Evolutionary conservation across 768 basidiomycete genomes (phyloP).

Genomic region (Boletus sp.): DNA sequence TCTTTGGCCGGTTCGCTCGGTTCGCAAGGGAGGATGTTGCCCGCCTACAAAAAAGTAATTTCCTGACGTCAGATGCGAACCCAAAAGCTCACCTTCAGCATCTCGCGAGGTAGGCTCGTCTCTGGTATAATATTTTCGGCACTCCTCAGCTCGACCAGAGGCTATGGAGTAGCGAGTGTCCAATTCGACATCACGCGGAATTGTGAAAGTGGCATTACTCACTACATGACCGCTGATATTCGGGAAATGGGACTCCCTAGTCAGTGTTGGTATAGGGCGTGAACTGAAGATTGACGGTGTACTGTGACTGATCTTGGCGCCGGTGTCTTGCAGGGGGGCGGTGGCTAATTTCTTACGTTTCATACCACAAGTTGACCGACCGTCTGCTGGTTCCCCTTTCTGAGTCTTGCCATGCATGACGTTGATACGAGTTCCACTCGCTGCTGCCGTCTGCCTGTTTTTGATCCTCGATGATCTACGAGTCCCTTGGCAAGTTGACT

Average conservation of each 20-base stretch:
- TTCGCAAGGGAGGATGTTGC: not conserved
- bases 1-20: slow-evolving; percentile 22
- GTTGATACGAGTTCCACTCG: slow-evolving; percentile 10
- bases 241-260: not conserved
- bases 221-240: slow-evolving; percentile 3
- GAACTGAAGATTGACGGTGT: not conserved
- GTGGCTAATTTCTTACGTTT: not conserved
- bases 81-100: slow-evolving; percentile 13
- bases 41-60: slow-evolving; percentile 6
- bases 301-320: not conserved
- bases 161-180: not conserved
- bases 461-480: slow-evolving; percentile 19
- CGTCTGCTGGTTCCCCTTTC: slow-evolving; percentile 3
- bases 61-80: not conserved
- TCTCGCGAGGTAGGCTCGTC: not conserved
- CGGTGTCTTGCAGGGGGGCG: not conserved
- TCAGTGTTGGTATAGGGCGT: not conserved
- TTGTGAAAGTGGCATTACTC: not conserved
- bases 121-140: not conserved
- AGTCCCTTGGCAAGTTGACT: slow-evolving; percentile 2
- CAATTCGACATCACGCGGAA: not conserved
- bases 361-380: not conserved
- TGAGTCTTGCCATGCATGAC: slow-evolving; percentile 28
- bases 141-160: not conserved
- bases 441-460: slow-evolving; percentile 5